phyloP scores from a whole-genome alignment of 2,329 filamentous ascomycete genomes.

The Pestalotiopsis sp. region DNA sequence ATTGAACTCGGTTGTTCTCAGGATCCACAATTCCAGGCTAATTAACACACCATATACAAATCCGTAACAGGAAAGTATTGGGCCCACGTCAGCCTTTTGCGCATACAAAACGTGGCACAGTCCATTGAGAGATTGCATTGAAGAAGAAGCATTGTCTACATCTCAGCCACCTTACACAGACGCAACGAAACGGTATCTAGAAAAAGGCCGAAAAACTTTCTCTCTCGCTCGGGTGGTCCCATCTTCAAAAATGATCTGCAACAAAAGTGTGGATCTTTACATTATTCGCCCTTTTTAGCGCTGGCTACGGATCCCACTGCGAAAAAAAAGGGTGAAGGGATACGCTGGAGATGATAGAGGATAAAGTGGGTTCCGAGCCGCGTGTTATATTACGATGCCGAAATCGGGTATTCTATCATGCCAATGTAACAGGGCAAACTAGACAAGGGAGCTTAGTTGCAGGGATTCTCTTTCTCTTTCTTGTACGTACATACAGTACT shows the following conservation, averaged over 20 bases:
- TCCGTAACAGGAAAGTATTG: background rate
- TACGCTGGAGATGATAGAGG: constrained; percentile 3
- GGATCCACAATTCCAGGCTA: background rate
- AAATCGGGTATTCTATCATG: background rate
- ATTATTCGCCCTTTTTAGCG: background rate
- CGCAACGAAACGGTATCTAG: too few species aligned
- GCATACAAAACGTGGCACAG: background rate
- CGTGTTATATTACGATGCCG: constrained; percentile 7
- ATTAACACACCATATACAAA: background rate
- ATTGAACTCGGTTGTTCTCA: background rate
- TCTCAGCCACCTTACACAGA: too few species aligned
- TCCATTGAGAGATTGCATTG: background rate
- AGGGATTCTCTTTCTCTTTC: background rate
- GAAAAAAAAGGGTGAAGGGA: background rate
- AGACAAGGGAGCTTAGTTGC: background rate
- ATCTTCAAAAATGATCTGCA: background rate
- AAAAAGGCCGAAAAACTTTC: background rate
- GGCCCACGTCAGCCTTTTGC: background rate
- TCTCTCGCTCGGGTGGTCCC: background rate
- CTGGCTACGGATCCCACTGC: background rate
- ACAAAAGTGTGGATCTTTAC: background rate
- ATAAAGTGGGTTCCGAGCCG: constrained; percentile 2
- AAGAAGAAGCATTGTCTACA: too few species aligned
- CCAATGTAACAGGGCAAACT: background rate
- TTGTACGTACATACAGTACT: background rate